Base-by-base conservation (phyloP, 306 rosid species). In the Vigna nakashimae region DNA sequence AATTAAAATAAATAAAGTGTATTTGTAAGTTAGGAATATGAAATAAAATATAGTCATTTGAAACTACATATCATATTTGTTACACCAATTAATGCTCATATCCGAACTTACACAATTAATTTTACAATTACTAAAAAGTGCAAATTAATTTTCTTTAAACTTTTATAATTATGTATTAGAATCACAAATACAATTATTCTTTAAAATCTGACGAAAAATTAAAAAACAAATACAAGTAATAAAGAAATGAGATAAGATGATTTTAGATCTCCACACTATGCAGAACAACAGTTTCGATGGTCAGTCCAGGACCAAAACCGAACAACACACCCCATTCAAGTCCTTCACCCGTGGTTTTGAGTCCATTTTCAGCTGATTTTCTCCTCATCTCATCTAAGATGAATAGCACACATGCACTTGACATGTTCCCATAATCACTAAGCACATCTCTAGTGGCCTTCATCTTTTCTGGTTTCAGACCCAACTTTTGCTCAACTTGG, bases 301-400 rank as follows among this genome's bases (percentile, higher is more conserved):
- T 88, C 1, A 92, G 93, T 15, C 96, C 95, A 0, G 96, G 97
- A 60, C 97, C 93, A 68, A 92, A 90, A 0, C 96, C 91, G 0
- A 92, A 88, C 0, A 92, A 67, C 6, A 90, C 93, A 2, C 96
- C 96, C 96, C 96, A 92, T 2, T 92, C 97, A 1, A 87, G 86
- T 2, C 82, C 82, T 77, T 82, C 82, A 3, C 82, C 79, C 0
- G 79, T 82, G 42, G 82, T 82, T 48, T 78, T 80, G 0, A 79
- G 82, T 67, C 93, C 90, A 24, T 84, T 52, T 68, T 77, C 68
- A 0, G 12, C 43, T 0, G 92, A 90, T 65, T 78, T 85, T 76
- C 18, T 87, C 62, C 97, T 84, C 89, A 92, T 88, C 42, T 90
- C 87, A 58, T 92, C 89, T 76, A 90, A 67, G 38, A 92, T 87